phyloP scores from a whole-genome alignment of 2,329 filamentous ascomycete genomes.

The Alternaria incomplexa region DNA sequence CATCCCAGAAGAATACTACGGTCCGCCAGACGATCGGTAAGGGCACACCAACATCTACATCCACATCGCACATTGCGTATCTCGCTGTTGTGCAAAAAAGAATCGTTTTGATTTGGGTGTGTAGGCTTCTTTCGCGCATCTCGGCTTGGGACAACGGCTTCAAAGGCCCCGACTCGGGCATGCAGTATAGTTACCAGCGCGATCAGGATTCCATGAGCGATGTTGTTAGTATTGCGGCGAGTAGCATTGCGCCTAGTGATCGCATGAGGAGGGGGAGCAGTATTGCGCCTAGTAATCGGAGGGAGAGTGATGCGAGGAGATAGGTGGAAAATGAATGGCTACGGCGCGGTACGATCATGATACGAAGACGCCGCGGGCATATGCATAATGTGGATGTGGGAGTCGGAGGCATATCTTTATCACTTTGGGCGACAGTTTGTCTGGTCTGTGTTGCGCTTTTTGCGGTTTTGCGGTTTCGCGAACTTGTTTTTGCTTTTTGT shows the following conservation, averaged over 20 bases:
- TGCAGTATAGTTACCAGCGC: slow-evolving; percentile 28
- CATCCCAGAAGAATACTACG: slow-evolving; percentile 55
- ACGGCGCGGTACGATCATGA: background rate
- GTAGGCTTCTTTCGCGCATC: slow-evolving; percentile 43
- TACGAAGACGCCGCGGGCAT: background rate
- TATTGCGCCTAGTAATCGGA: slow-evolving; percentile 12
- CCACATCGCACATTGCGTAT: background rate
- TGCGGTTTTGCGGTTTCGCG: background rate
- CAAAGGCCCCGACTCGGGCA: slow-evolving; percentile 24
- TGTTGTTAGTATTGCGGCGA: slow-evolving; percentile 15
- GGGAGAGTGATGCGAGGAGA: slow-evolving; percentile 10
- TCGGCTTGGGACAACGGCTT: slow-evolving; percentile 45
- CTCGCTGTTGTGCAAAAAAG: slow-evolving; percentile 1
- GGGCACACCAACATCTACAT: slow-evolving; percentile 7
- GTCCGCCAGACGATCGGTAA: slow-evolving; percentile 45
- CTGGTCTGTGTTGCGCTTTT: background rate
- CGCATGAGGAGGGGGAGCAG: slow-evolving; percentile 6
- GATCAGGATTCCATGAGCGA: slow-evolving; percentile 30
- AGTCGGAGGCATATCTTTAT: background rate
- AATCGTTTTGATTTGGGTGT: slow-evolving; percentile 25
- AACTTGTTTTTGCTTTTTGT: background rate
- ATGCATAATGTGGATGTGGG: background rate
- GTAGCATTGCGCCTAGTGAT: slow-evolving; percentile 9
- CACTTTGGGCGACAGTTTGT: slow-evolving; percentile 2
- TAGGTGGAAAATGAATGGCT: background rate